Conservation (phyloP, 148 eudicot species). For the Arbutus unedo region DNA sequence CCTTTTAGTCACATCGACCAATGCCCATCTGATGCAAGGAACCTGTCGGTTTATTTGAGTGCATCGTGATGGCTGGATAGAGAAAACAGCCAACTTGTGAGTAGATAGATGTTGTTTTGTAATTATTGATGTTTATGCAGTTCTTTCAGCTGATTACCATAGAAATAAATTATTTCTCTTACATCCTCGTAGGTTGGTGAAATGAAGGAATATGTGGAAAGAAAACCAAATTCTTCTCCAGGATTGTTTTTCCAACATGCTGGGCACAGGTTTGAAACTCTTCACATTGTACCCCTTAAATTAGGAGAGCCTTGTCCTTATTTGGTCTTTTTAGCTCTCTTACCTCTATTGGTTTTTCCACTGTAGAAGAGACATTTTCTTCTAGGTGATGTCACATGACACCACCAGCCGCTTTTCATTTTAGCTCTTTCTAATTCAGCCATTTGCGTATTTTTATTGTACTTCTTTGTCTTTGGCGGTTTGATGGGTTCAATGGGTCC, state of each 20-base stretch:
- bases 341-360: not conserved
- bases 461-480: not conserved
- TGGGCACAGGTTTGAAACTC: slow-evolving; percentile 73
- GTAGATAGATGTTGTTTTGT: not conserved
- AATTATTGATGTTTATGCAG: not conserved
- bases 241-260: slow-evolving; percentile 91
- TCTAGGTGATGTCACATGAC: not conserved
- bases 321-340: no score
- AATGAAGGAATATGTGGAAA: slow-evolving; percentile 47
- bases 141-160: not conserved
- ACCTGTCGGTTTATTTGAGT: not conserved
- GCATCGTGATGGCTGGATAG: not conserved
- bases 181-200: slow-evolving; percentile 58
- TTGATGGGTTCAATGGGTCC: not conserved
- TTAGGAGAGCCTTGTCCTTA: no score
- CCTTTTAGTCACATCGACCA: not conserved
- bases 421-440: not conserved
- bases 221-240: slow-evolving; percentile 48
- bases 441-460: not conserved
- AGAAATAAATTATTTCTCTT: not conserved
- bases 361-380: not conserved
- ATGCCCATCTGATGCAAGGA: not conserved
- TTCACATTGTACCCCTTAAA: no score
- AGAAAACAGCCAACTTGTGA: not conserved
- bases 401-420: not conserved